Evolutionary conservation across 345 rosid genomes (phyloP), one percentile per base, ranked within the genome.

Genomic region (Arabis alpina): DNA sequence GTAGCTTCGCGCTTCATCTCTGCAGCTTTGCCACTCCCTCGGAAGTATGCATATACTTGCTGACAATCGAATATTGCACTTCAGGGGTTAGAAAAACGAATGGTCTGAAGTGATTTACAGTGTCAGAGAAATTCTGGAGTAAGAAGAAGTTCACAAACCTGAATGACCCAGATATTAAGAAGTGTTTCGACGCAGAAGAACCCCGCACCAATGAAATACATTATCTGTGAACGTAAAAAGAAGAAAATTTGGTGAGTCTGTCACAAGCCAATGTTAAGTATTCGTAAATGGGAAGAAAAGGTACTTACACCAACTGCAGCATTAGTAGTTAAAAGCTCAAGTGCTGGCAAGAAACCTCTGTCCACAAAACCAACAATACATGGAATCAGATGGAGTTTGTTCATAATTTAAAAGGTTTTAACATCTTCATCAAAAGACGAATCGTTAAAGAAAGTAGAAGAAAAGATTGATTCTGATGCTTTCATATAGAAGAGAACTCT

Each of bases 311-410:
- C 97, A 34, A 92, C 93, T 55, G 79, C 67, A 64, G 80, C 80
- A 73, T 86, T 71, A 16, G 30, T 51, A 59, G 77, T 44, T 71
- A 86, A 16, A 76, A 92, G 78, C 72, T 83, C 93, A 36, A 95
- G 65, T 40, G 99, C 99, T 52, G 99, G 96, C 85, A 95, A 81
- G 74, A 92, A 77, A 73, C 98, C 99, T 36, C 99, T 95, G 94
- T 74, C 66, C 79, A 71, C 45, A 47, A 54, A 60, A 59, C 43
- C 42, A 28, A 72, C 32, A 66, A 72, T 41, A 53, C 57, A 68
- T 50, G 51, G 45, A 10, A 44, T 75, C 63, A 75, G 78, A 43
- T 51, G 45, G 19, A 41, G 39, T 37, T n/a, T n/a, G n/a, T n/a
- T 66, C 68, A 32, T 27, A 53, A 64, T n/a, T n/a, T n/a, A n/a